phyloP scores from a whole-genome alignment of 208 protist genomes.

The Acanthamoeba castellanii region DNA sequence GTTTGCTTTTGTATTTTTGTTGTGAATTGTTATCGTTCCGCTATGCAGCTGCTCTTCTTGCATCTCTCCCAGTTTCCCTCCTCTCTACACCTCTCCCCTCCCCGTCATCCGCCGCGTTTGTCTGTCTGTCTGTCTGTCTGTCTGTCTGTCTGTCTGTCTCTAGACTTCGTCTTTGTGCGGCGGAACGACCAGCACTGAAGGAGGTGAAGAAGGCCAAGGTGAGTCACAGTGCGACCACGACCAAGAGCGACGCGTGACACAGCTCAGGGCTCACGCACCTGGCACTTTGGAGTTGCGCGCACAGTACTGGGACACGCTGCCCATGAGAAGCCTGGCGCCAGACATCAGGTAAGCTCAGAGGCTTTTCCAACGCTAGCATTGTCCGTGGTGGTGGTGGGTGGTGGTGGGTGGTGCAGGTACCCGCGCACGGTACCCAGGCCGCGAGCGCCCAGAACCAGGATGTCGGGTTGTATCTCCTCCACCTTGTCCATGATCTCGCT shows the following conservation, averaged over 20 bases:
- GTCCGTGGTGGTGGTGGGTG: background rate
- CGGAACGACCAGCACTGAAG: background rate
- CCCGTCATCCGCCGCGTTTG: no score
- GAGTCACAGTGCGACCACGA: background rate
- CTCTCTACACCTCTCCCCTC: background rate
- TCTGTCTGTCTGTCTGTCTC: no score
- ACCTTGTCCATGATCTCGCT: constrained; percentile 7
- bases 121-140: no score
- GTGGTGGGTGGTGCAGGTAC: background rate
- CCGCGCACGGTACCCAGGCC: background rate
- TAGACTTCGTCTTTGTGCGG: background rate
- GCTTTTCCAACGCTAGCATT: background rate
- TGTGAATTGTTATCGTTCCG: background rate
- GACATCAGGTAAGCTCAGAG: background rate
- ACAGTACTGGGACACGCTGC: constrained; percentile 13
- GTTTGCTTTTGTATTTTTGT: background rate
- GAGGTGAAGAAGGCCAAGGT: background rate
- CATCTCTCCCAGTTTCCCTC: background rate
- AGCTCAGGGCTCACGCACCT: background rate
- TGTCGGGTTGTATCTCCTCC: background rate
- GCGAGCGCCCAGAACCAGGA: background rate
- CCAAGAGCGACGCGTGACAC: background rate
- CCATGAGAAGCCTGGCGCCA: background rate
- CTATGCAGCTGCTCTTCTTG: no score
- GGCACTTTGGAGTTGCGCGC: background rate